Percentiles rank a stretch among this genome's conserved stretches.
These are phyloP conservation scores for Argentina anserina DNA, from an alignment of 306 rosid genomes.

Conservation along the genomic window DNA sequence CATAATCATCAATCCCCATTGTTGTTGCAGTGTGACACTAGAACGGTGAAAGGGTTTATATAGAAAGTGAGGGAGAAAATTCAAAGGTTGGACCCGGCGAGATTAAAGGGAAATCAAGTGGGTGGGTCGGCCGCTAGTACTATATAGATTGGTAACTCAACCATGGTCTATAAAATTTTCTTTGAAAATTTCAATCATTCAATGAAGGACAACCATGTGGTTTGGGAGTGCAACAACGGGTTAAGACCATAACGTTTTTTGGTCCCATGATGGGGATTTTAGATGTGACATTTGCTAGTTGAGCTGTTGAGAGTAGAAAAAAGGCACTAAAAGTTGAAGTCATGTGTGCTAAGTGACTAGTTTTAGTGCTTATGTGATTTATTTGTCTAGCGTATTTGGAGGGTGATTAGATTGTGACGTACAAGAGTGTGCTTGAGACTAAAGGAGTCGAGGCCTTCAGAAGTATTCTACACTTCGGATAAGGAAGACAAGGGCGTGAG, in stretches of 20 bases:
- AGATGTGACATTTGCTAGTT: not conserved
- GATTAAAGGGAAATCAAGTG: constrained; percentile 62
- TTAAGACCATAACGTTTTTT: not conserved
- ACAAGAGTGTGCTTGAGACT: no score
- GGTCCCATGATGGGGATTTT: not conserved
- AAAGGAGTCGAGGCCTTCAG: not conserved
- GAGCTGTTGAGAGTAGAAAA: not conserved
- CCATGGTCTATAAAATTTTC: constrained; percentile 1
- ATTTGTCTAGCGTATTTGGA: not conserved
- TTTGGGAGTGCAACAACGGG: not conserved
- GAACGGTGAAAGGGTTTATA: not conserved
- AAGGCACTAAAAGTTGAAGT: not conserved
- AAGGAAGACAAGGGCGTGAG: not conserved
- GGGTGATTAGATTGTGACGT: constrained; percentile 8
- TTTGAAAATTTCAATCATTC: not conserved
- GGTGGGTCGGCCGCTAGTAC: constrained; percentile 23
- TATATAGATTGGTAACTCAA: constrained; percentile 14
- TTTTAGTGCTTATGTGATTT: not conserved
- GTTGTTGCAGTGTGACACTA: not conserved
- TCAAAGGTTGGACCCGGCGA: constrained; percentile 37
- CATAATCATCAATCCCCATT: constrained; percentile 47
- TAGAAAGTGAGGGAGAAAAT: constrained; percentile 5
- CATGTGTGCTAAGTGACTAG: not conserved
- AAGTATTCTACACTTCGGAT: not conserved
- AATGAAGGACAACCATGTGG: not conserved